These are phyloP conservation scores for Pleoardoris graminearum DNA, from an alignment of 2,329 filamentous ascomycete genomes.

Conservation along the genomic window DNA sequence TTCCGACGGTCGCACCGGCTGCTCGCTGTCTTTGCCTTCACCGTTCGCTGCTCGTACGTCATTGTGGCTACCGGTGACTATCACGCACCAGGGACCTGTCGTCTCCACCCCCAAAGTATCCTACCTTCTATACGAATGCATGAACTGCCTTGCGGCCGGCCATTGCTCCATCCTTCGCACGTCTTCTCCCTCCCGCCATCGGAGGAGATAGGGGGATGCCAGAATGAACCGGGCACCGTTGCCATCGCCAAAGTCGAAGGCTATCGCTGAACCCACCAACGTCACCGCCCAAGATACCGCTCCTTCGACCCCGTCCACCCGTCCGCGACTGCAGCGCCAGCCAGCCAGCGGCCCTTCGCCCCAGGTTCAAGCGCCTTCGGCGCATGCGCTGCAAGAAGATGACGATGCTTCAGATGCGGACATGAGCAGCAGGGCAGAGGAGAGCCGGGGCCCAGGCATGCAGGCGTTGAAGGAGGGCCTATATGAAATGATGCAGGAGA, in stretches of 20 bases:
- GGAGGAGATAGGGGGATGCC: conserved; percentile 32
- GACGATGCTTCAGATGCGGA: conserved; percentile 27
- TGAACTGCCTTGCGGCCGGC: conserved; percentile 15
- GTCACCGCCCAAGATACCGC: conserved; percentile 15
- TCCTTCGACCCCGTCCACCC: conserved; percentile 13
- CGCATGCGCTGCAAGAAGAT: conserved; percentile 14
- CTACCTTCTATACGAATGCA: conserved; percentile 14
- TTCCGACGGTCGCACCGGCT: neutral
- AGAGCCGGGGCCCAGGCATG: conserved; percentile 1
- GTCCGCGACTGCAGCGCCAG: conserved; percentile 36
- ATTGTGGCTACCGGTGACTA: conserved; percentile 12
- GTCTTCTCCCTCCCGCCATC: conserved; percentile 22
- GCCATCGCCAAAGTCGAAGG: conserved; percentile 27
- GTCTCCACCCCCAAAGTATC: conserved; percentile 4
- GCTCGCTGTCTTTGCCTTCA: conserved; percentile 1
- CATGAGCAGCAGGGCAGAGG: conserved; percentile 24
- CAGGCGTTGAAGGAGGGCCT: neutral
- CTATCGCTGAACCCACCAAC: conserved; percentile 7
- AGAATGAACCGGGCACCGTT: conserved; percentile 34
- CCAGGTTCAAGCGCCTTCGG: neutral
- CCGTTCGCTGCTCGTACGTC: conserved; percentile 13
- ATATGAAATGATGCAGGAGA: conserved; percentile 19
- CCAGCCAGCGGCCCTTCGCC: conserved; percentile 21
- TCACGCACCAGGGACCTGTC: conserved; percentile 5
- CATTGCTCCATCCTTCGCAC: conserved; percentile 16